phyloP scores from a whole-genome alignment of 192 early-diverging fungal genomes.

The Rhizophlyctis rosea region DNA sequence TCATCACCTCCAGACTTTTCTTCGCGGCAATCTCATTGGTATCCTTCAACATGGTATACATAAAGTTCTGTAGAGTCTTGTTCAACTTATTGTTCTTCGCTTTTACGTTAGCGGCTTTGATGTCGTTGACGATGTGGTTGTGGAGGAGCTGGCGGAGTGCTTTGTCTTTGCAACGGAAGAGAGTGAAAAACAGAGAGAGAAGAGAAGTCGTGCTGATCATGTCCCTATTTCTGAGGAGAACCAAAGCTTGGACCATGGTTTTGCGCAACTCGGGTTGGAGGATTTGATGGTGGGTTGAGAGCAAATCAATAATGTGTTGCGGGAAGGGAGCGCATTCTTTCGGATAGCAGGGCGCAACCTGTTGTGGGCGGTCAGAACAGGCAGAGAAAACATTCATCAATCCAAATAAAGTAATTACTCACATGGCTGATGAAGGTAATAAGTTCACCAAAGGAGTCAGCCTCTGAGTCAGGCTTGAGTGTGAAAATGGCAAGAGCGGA shows the following conservation, averaged over 20 bases:
- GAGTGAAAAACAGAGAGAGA: conserved; percentile 91
- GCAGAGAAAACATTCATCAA: background rate
- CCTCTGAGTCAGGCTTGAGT: conserved; percentile 71
- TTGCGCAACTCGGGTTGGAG: conserved; percentile 80
- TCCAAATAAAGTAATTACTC: background rate
- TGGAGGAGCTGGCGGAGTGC: conserved; percentile 83
- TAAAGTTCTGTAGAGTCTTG: conserved; percentile 94
- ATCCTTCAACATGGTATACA: conserved; percentile 93
- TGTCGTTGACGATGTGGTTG: conserved; percentile 92
- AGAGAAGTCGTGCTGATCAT: conserved; percentile 56
- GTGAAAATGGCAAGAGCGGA: conserved; percentile 81
- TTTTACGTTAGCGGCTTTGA: conserved; percentile 89
- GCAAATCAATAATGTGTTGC: conserved; percentile 75
- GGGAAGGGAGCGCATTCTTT: conserved; percentile 76
- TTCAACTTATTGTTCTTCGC: conserved; percentile 97
- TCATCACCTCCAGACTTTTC: conserved; percentile 94
- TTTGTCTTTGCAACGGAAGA: conserved; percentile 95
- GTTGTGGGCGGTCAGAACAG: background rate
- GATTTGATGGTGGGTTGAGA: conserved; percentile 76
- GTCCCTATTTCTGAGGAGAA: conserved; percentile 85
- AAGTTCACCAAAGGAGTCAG: conserved; percentile 80
- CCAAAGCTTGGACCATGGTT: conserved; percentile 84
- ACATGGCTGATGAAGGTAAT: conserved; percentile 89
- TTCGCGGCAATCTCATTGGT: conserved; percentile 83
- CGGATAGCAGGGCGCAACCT: conserved; percentile 84